These are phyloP conservation scores for Bassia scoparia DNA, from an alignment of 148 eudicot genomes.

Conservation along the genomic window DNA sequence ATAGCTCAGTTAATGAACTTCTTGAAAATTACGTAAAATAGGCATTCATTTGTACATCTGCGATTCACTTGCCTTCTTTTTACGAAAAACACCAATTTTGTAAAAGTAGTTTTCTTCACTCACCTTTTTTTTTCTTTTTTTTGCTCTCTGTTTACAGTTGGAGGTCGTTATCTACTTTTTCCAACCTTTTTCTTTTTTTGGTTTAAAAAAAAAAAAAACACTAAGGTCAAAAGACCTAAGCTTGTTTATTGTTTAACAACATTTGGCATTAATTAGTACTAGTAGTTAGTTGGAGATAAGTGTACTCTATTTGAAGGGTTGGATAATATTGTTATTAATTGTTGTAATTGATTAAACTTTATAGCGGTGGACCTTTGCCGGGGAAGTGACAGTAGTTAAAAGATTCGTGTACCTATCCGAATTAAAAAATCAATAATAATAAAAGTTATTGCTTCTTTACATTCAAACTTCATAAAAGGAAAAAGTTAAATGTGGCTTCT, in stretches of 20 bases:
- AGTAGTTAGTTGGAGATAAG: neutral
- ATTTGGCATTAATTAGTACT: neutral
- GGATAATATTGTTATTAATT: too few relatives aligned
- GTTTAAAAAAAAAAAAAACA: too few relatives aligned
- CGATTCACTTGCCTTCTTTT: conserved; percentile 1
- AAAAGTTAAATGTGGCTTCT: too few relatives aligned
- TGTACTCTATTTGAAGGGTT: too few relatives aligned
- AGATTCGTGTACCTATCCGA: too few relatives aligned
- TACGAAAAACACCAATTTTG: conserved; percentile 14
- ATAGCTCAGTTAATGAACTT: neutral
- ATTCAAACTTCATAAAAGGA: too few relatives aligned
- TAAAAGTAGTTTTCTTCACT: conserved; percentile 8
- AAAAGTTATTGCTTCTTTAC: too few relatives aligned
- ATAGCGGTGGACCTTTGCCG: too few relatives aligned
- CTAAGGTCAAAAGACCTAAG: neutral
- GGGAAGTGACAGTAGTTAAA: too few relatives aligned
- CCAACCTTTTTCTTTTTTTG: neutral
- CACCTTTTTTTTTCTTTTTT: neutral
- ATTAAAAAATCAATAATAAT: too few relatives aligned
- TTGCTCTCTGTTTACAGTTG: neutral
- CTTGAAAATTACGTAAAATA: neutral
- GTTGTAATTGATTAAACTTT: too few relatives aligned
- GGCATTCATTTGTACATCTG: neutral
- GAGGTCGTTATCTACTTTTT: neutral
- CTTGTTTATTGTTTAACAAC: neutral